A percentile compares a stretch with the other conserved stretches of the same genome.
Evolutionary conservation across 495 filamentous ascomycete species (phyloP).

Genomic region (Aspergillus diversus): DNA sequence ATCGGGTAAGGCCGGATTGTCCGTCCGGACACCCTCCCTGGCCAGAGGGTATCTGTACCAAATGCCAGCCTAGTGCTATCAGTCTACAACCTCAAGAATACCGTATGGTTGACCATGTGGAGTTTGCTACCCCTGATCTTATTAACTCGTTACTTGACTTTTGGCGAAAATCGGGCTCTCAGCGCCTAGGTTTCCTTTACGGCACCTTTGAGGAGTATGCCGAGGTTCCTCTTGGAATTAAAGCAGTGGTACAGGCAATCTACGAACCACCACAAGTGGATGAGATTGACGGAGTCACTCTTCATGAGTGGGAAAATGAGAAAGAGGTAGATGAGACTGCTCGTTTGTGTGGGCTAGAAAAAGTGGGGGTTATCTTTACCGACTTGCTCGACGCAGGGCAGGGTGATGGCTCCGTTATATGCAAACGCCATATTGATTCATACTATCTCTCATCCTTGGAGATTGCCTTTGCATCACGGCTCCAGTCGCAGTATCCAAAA

Average conservation of each 20-base stretch:
- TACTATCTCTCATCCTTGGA: slow-evolving; percentile 94
- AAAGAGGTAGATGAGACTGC: slow-evolving; percentile 81
- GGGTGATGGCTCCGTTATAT: slow-evolving; percentile 81
- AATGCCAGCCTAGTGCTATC: slow-evolving; percentile 97
- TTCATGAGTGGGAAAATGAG: slow-evolving; percentile 88
- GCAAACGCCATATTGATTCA: slow-evolving; percentile 95
- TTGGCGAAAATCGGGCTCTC: slow-evolving; percentile 79
- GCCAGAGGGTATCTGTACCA: slow-evolving; percentile 98
- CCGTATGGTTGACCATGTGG: slow-evolving; percentile 98
- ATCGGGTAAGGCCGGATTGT: slow-evolving; percentile 84
- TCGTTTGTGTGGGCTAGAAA: slow-evolving; percentile 80
- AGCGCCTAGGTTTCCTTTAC: slow-evolving; percentile 89
- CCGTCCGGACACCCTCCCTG: slow-evolving; percentile 91
- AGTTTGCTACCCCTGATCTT: slow-evolving; percentile 80
- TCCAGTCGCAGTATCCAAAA: slow-evolving; percentile 87
- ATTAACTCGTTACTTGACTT: slow-evolving; percentile 89
- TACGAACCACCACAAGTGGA: slow-evolving; percentile 93
- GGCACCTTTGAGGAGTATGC: slow-evolving; percentile 89
- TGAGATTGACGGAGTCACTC: slow-evolving; percentile 88
- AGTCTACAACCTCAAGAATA: slow-evolving; percentile 91
- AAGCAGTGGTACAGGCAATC: slow-evolving; percentile 96
- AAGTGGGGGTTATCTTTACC: slow-evolving; percentile 94
- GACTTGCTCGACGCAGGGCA: slow-evolving; percentile 84
- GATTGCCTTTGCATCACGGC: slow-evolving; percentile 82
- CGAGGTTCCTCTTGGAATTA: slow-evolving; percentile 90